phyloP scores from a whole-genome alignment of 2,329 filamentous ascomycete genomes.

The Sporothrix humicola region DNA sequence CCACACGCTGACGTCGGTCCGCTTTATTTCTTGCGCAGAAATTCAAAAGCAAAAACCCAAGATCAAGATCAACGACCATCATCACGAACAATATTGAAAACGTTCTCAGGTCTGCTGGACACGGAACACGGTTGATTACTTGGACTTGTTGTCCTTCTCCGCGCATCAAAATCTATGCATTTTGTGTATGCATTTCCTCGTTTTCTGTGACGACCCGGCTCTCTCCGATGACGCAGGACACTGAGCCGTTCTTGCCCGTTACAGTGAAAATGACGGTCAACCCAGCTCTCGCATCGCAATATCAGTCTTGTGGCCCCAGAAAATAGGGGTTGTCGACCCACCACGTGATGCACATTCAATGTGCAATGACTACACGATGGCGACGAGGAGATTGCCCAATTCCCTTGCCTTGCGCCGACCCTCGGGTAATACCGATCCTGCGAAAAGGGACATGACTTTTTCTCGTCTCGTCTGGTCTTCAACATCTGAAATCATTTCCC shows the following conservation, averaged over 20 bases:
- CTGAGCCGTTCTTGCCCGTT: neutral
- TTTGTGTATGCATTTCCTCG: neutral
- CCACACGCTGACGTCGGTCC: neutral
- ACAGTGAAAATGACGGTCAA: neutral
- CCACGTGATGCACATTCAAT: slow-evolving; percentile 4
- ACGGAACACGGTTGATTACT: neutral
- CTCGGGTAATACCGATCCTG: neutral
- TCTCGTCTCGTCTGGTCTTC: neutral
- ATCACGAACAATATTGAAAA: neutral
- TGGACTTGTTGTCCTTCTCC: neutral
- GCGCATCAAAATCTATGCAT: too few relatives aligned
- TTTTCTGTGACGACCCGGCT: neutral
- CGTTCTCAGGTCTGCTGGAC: neutral
- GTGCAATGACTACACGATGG: neutral
- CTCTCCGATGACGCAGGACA: neutral
- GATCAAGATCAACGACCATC: neutral
- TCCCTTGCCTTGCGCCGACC: neutral
- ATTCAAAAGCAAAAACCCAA: neutral
- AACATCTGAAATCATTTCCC: neutral
- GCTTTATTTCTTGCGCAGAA: neutral
- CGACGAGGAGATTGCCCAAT: neutral
- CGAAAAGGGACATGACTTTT: neutral
- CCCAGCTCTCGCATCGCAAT: neutral
- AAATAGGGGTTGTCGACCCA: slow-evolving; percentile 8
- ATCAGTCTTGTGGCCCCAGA: neutral